Conservation (phyloP, 2,329 filamentous ascomycete genomes). For the Cylindrodendrum hubeiense region DNA sequence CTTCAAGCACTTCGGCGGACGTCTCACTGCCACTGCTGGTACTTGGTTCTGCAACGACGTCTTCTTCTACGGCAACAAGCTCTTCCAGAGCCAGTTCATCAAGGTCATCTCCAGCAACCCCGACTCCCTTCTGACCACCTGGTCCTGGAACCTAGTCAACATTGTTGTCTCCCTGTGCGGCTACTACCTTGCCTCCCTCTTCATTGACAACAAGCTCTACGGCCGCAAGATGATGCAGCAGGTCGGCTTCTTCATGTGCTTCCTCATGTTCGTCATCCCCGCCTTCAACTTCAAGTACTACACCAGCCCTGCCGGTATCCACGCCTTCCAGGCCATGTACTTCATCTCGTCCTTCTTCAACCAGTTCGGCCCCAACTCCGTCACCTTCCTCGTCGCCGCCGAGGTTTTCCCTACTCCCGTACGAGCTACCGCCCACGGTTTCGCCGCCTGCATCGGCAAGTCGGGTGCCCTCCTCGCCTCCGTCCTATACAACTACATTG, state of each 20-base stretch:
- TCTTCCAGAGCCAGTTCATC: slow-evolving; percentile 95
- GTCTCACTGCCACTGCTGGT: slow-evolving; percentile 86
- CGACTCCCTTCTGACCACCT: slow-evolving; percentile 83
- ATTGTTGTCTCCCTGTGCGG: slow-evolving; percentile 86
- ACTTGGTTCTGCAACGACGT: slow-evolving; percentile 97
- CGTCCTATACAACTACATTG: slow-evolving; percentile 95
- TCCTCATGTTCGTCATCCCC: slow-evolving; percentile 92
- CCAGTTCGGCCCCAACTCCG: slow-evolving; percentile 96
- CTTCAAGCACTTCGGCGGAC: slow-evolving; percentile 85
- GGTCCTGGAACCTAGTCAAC: slow-evolving; percentile 95
- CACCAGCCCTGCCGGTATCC: slow-evolving; percentile 76
- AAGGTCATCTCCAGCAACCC: slow-evolving; percentile 78
- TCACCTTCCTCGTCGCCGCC: slow-evolving; percentile 95
- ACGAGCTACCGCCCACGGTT: slow-evolving; percentile 92
- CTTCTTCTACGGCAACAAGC: slow-evolving; percentile 99
- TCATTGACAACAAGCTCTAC: slow-evolving; percentile 97
- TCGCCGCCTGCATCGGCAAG: slow-evolving; percentile 93
- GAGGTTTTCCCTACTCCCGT: slow-evolving; percentile 97
- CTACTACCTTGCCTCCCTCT: slow-evolving; percentile 89
- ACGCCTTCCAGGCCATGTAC: slow-evolving; percentile 98
- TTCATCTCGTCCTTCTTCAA: slow-evolving; percentile 99
- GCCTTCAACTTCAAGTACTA: slow-evolving; percentile 92
- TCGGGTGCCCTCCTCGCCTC: slow-evolving; percentile 87
- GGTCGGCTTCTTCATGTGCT: slow-evolving; percentile 91
- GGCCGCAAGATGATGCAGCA: slow-evolving; percentile 98